Base-by-base conservation (phyloP, 331 rosid genomes). In the Stylosanthes scabra region DNA sequence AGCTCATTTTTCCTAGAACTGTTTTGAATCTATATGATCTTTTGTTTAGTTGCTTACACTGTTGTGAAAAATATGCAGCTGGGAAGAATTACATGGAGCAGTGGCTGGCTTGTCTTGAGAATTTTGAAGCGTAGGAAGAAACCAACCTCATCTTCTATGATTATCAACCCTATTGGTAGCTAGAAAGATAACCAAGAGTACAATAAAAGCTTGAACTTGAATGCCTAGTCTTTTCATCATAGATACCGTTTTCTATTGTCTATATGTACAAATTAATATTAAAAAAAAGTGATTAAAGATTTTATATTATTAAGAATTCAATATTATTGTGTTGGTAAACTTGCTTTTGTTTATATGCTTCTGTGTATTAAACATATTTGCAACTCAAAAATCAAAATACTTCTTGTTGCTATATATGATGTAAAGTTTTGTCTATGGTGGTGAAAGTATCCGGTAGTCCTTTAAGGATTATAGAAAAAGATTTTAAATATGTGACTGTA, bases 101-200 rank as follows among this genome's bases (percentile, higher is more conserved):
- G 42, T 87, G 84, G 89, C 82, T 92, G 20, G 83, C 91, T 64
- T 90, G 88, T 68, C 77, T 87, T 62, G 84, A 71, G 74, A 86
- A 68, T 62, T 78, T 84, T 28, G 83, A 77, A 51, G 80, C 83
- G 27, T 82, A 84, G 70, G 54, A 34, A 76, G 47, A 66, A 20
- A 75, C 72, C 39, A 55, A 14, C 62, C 52, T 47, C 58, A 20
- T 70, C 55, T 51, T 9, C 28, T 52, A 52, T 52, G 58, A 14
- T 25, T n/a, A 10, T 25, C 52, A 14, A 45, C 66, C 56, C 47
- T 51, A 40, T 58, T 7, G 63, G 65, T 59, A 37, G 42, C 52
- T 57, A 56, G 14, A 40, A 46, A n/a, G 61, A 40, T 42, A 25
- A 59, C 14, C 16, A 34, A 66, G 41, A 63, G 45, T 46, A 40